Conservation (phyloP, 306 rosid genomes). For the Acmispon strigosus region DNA sequence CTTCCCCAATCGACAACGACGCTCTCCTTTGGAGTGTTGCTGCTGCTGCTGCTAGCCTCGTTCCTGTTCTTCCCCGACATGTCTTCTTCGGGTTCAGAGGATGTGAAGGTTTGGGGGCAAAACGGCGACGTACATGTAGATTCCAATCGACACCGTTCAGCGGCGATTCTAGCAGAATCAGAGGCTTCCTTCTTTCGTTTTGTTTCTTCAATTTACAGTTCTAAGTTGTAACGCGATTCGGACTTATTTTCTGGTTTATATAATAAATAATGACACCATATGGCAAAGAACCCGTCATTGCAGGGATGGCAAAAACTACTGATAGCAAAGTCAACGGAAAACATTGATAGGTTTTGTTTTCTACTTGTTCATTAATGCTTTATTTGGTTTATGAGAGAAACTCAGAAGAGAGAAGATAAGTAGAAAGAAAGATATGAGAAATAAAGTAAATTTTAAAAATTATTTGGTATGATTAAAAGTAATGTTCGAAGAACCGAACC, state of each 20-base stretch:
- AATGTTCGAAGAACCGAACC: too few species aligned
- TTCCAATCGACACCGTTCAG: not conserved
- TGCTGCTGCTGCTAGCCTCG: constrained; percentile 64
- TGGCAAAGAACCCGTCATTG: not conserved
- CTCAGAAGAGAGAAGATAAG: too few species aligned
- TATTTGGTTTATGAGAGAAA: too few species aligned
- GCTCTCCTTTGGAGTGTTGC: constrained; percentile 42
- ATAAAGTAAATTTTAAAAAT: too few species aligned
- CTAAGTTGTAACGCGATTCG: not conserved
- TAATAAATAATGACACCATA: not conserved
- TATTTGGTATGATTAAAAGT: too few species aligned
- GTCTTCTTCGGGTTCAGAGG: constrained; percentile 12
- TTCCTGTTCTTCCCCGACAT: constrained; percentile 49
- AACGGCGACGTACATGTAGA: constrained; percentile 21
- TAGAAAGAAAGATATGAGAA: too few species aligned
- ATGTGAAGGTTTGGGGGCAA: not conserved
- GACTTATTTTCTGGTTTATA: not conserved
- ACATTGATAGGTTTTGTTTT: too few species aligned
- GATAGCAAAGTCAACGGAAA: too few species aligned
- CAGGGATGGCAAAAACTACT: too few species aligned
- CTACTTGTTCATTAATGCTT: too few species aligned
- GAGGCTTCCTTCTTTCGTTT: not conserved
- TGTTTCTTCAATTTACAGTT: not conserved
- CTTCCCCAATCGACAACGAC: constrained; percentile 57
- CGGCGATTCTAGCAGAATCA: not conserved